Conservation (phyloP, 345 rosid genomes). For the Brassica juncea region DNA sequence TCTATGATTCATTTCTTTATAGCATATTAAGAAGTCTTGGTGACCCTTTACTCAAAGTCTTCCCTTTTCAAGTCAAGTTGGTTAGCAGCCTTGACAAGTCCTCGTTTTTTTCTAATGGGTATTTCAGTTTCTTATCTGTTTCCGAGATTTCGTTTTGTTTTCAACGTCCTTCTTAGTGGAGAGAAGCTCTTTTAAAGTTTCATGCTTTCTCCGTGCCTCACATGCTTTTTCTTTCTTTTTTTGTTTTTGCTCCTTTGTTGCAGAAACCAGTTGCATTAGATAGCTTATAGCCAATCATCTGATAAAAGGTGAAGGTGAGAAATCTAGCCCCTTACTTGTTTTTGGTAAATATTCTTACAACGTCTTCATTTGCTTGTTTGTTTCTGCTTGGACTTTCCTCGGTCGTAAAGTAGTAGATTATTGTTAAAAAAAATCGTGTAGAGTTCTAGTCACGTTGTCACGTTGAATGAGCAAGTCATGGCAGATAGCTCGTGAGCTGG, state of each 20-base stretch:
- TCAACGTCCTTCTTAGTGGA: conserved; percentile 26
- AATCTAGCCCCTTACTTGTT: conserved; percentile 18
- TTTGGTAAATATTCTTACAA: conserved; percentile 3
- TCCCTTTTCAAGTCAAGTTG: conserved; percentile 29
- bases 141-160: conserved; percentile 15
- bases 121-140: not conserved
- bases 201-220: conserved; percentile 61
- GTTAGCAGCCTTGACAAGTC: conserved; percentile 32
- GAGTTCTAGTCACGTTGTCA: conserved; percentile 46
- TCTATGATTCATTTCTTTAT: not conserved
- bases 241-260: conserved; percentile 33
- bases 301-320: conserved; percentile 43
- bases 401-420: conserved; percentile 31
- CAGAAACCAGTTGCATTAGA: conserved; percentile 44
- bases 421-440: conserved; percentile 45
- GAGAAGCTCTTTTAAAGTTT: conserved; percentile 38
- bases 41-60: conserved; percentile 50
- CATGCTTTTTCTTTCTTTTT: no score
- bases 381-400: conserved; percentile 34
- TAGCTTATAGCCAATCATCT: conserved; percentile 41
- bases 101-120: conserved; percentile 18
- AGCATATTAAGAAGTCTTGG: conserved; percentile 29
- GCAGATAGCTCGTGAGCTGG: conserved; percentile 67
- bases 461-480: conserved; percentile 37
- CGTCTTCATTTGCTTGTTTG: conserved; percentile 28